Base-by-base conservation (phyloP, 768 basidiomycete genomes). In the Russula sp. region DNA sequence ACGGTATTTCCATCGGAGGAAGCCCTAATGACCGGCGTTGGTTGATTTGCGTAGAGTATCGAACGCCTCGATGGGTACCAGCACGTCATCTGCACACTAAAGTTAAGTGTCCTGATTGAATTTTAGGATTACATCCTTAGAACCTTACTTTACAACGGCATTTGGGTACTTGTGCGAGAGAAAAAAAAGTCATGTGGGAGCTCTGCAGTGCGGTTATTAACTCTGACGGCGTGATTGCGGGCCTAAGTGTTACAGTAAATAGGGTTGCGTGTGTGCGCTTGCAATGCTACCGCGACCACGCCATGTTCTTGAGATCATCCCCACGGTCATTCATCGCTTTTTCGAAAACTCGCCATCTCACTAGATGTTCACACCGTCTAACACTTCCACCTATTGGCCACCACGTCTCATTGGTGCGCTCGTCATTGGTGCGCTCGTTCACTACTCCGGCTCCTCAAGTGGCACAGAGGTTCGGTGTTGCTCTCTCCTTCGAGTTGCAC, bases 361-460 rank as follows among this genome's bases (percentile, higher is more conserved):
- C 55, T 18, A 36, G 60, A 42, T 38, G 36, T 14, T 28, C 57
- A 42, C 9, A 26, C 40, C 64, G 38, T 26, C 22, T 32, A 32
- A 44, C 32, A 1, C 49, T 13, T 28, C 32, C 16, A 18, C 36
- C 40, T 30, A 8, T 24, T 55, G 40, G 54, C 40, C 30, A 50
- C 38, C 53, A 38, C 48, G 22, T 40, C 13, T 22, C 28, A 40
- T 40, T 24, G 49, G 61, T 42, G n/a, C 64, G 59, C n/a, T 30
- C 26, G 1, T 22, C 28, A 40, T 40, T 24, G 49, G 61, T 42
- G n/a, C 64, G 59, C n/a, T 30, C 26, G 1, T 22, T 61, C 32
- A 65, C 54, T 11, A 36, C 49, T 53, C 60, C 64, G 4, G 49
- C 54, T 55, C 59, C 59, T 38, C 64, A 65, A 16, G 58, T 65